These are phyloP conservation scores for Monascus purpureus DNA, from an alignment of 495 filamentous ascomycete species.

Conservation along the genomic window DNA sequence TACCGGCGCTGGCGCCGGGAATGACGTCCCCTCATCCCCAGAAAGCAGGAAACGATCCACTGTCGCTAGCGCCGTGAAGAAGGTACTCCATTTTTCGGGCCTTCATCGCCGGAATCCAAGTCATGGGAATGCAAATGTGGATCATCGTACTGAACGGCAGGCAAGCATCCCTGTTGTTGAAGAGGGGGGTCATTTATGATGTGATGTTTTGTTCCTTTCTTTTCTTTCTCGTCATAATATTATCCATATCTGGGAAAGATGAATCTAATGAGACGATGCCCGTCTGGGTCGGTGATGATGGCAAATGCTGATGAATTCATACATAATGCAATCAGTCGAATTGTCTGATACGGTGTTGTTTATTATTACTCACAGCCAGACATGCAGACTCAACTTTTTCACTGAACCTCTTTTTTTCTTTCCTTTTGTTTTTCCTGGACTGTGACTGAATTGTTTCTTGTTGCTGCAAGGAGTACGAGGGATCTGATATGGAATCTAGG, in stretches of 20 bases:
- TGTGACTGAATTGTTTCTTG: too few species aligned
- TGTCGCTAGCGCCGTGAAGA: slow-evolving; percentile 29
- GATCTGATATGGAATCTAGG: too few species aligned
- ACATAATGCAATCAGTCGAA: too few species aligned
- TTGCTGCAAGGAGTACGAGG: too few species aligned
- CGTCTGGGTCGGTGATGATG: too few species aligned
- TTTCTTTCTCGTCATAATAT: background rate
- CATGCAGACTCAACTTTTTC: too few species aligned
- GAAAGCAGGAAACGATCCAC: slow-evolving; percentile 21
- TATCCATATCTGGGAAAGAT: slow-evolving; percentile 1
- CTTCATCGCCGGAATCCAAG: slow-evolving; percentile 28
- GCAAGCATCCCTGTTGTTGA: slow-evolving; percentile 7
- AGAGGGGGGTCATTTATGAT: too few species aligned
- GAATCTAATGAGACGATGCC: background rate
- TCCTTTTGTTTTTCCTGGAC: background rate
- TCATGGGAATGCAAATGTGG: slow-evolving; percentile 4
- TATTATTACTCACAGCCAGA: too few species aligned
- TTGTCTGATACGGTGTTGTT: too few species aligned
- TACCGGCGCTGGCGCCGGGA: slow-evolving; percentile 5
- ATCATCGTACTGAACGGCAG: background rate
- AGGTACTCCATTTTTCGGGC: slow-evolving; percentile 27
- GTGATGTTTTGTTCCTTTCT: background rate
- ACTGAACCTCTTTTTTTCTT: slow-evolving; percentile 1
- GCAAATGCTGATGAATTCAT: too few species aligned
- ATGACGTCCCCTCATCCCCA: slow-evolving; percentile 4